Base-by-base conservation (phyloP, 306 rosid species). In the Pterocarpus macrocarpus region DNA sequence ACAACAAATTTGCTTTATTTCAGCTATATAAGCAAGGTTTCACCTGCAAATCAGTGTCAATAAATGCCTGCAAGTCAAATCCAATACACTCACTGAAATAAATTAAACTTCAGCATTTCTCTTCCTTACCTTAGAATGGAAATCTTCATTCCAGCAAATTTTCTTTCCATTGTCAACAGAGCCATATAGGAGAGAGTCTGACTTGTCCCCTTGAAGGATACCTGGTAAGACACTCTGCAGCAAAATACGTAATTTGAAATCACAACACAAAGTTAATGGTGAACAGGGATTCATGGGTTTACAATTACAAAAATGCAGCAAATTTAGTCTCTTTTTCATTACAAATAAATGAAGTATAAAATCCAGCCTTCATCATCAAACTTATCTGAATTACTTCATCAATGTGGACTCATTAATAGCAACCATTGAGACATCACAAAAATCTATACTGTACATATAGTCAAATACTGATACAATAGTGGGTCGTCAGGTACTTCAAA, bases 101-200 rank as follows among this genome's bases (percentile, higher is more conserved):
- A 69, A 75, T 11, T 66, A 22, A 77, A 56, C 57, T 39, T 55
- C 50, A 55, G 55, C 34, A 49, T 56, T n/a, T n/a, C 17, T 69
- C 76, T 73, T 64, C 74, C 85, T 82, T 89, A 90, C 97, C 93
- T 93, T 93, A 34, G 91, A 92, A 88, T 93, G 97, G 74, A 93
- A 93, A 53, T 90, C 97, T 80, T 90, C 97, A 80, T 91, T 91
- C 97, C 97, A 93, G 80, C 85, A 81, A 84, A 91, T 91, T 69
- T 91, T 91, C 87, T 90, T 93, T 69, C 97, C 97, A 15, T 93
- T 93, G 84, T 93, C 97, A 81, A 93, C 91, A 75, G 97, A 93
- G 68, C 97, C 97, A 59, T 93, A 93, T 72, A 91, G 64, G 67
- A 93, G 91, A 76, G 97, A 90, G 34, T 88, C 92, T 22, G 89